Conservation (phyloP, 208 protist genomes). For the Trypanosoma conorhini region DNA sequence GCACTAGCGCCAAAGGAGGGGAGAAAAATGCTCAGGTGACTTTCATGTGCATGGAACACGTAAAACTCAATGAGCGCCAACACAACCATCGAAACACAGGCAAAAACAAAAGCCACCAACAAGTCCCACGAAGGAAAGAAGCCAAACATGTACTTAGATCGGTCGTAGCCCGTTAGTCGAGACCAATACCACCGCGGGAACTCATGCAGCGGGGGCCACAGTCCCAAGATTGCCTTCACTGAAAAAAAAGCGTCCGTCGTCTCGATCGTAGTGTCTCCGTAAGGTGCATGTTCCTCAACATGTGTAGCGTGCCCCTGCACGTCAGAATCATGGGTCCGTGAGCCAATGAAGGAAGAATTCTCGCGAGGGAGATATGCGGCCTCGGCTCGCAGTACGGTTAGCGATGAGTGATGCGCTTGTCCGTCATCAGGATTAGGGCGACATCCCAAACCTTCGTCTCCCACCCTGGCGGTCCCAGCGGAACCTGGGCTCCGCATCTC, state of each 20-base stretch:
- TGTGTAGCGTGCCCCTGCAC: neutral
- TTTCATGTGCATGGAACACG: constrained; percentile 42
- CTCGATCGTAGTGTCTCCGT: neutral
- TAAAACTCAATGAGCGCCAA: constrained; percentile 63
- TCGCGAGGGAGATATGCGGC: neutral
- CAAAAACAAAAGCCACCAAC: constrained; percentile 53
- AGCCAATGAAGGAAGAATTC: neutral
- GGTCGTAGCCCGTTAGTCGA: constrained; percentile 59
- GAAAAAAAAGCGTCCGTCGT: neutral
- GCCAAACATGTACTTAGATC: constrained; percentile 49
- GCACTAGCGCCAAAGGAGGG: constrained; percentile 60
- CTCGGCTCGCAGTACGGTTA: neutral
- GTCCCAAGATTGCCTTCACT: constrained; percentile 1
- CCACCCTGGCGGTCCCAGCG: no score
- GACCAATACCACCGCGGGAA: constrained; percentile 57
- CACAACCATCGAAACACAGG: constrained; percentile 45
- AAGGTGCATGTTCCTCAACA: neutral
- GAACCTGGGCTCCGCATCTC: no score
- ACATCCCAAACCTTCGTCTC: neutral
- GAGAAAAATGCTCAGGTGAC: constrained; percentile 49
- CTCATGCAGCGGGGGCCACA: constrained; percentile 33
- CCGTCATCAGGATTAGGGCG: neutral
- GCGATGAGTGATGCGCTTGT: neutral
- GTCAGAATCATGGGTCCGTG: neutral
- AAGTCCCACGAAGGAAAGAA: constrained; percentile 50